Base-by-base conservation (phyloP, 2,329 filamentous ascomycete genomes). In the Trichoderma sp. region DNA sequence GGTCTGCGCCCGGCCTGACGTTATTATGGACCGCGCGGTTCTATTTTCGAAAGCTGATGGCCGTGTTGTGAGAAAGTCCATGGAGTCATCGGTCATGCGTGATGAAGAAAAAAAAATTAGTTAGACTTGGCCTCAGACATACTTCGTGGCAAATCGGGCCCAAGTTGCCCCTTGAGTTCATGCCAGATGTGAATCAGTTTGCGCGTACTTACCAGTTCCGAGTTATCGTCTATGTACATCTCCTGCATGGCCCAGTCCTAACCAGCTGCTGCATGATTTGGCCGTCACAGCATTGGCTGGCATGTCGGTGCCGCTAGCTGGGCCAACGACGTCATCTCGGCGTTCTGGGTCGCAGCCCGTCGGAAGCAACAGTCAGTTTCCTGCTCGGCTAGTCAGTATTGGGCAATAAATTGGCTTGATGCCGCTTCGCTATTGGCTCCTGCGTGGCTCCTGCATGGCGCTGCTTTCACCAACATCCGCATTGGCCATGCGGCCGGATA, bases 41-140 rank as follows among this genome's bases (percentile, higher is more conserved):
- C 57, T 68, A 61, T 68, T 68, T 68, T 62, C 66, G 28, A 68
- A 50, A 62, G 66, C 66, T 68, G 66, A 68, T 68, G 66, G 63
- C 43, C n/a, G 23, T 30, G 26, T 47, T 68, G 15, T 32, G 28
- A 61, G 9, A 43, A 59, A 23, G 36, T 28, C 65, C 65, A 68
- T 59, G 65, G 65, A 68, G 55, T 68, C 53, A 68, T 68, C 34
- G 30, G 66, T 68, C 66, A 68, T 68, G 66, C 57, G 66, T 53
- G 57, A 32, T 50, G 66, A 68, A 68, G 47, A 68, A 67, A 68
- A 59, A 59, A 59, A 47, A 30, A 36, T 12, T 17, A 62, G 23
- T n/a, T 36, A 50, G 28, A 61, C 36, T 50, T 61, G 34, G 66
- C 26, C 66, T 50, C 39, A 28, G 34, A 59, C 26, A 53, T 9